Conservation (phyloP, 1,284 basidiomycete genomes). For the Anthracocystis walkeri region DNA sequence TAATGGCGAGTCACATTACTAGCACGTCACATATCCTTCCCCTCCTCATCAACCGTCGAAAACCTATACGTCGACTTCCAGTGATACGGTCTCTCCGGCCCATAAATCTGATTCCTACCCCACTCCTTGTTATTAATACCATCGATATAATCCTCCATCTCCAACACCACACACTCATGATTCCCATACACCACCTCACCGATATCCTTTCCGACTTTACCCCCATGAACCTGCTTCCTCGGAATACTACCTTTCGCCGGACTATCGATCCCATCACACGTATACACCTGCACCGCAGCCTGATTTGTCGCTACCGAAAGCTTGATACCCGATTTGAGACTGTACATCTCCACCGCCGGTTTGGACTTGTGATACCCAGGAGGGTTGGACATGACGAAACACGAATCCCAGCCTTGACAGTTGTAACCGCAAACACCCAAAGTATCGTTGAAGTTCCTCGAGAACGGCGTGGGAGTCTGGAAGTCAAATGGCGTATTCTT, state of each 20-base stretch:
- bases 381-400: conserved; percentile 58
- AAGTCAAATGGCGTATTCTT: conserved; percentile 57
- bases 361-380: conserved; percentile 46
- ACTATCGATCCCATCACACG: conserved; percentile 48
- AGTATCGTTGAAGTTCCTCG: conserved; percentile 54
- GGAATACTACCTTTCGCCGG: conserved; percentile 57
- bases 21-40: conserved; percentile 20
- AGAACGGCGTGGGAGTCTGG: conserved; percentile 44
- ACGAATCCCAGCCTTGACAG: conserved; percentile 64
- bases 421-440: conserved; percentile 55
- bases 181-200: conserved; percentile 57
- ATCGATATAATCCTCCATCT: conserved; percentile 64
- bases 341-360: conserved; percentile 56
- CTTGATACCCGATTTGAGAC: conserved; percentile 58
- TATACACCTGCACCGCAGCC: conserved; percentile 61
- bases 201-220: conserved; percentile 50
- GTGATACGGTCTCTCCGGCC: conserved; percentile 52
- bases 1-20: background rate
- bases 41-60: conserved; percentile 47
- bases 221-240: conserved; percentile 61
- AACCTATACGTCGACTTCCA: conserved; percentile 63
- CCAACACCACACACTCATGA: conserved; percentile 58
- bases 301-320: conserved; percentile 55
- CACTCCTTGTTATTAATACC: conserved; percentile 60
- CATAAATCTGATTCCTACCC: conserved; percentile 58